Evolutionary conservation across 23 red algal genomes (phyloP).

Genomic region (Gracilaria domingensis): DNA sequence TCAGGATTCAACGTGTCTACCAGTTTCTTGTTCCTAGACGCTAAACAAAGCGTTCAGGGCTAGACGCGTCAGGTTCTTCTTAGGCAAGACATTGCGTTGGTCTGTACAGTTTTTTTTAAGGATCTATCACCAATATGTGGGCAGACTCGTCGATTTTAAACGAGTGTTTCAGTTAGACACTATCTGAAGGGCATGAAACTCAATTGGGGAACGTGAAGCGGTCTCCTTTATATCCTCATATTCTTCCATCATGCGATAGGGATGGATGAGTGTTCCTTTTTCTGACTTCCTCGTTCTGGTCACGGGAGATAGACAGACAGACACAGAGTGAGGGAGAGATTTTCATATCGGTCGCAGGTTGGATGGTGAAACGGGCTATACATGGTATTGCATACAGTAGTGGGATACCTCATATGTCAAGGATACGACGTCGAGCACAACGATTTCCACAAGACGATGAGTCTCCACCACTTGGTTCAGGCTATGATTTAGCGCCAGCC

Average conservation of each 20-base stretch:
- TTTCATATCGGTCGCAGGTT: not conserved
- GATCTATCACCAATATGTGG: too few relatives aligned
- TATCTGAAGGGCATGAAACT: not conserved
- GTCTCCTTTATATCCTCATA: conserved; percentile 28
- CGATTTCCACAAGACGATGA: not conserved
- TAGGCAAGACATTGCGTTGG: too few relatives aligned
- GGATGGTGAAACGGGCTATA: not conserved
- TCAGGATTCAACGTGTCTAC: too few relatives aligned
- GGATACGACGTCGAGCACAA: too few relatives aligned
- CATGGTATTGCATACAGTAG: not conserved
- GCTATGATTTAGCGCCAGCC: conserved; percentile 12
- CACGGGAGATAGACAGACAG: too few relatives aligned
- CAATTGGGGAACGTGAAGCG: conserved; percentile 1
- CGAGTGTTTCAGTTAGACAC: too few relatives aligned
- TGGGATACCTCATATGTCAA: not conserved
- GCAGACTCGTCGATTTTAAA: too few relatives aligned
- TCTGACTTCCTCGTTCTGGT: conserved; percentile 46
- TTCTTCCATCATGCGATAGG: conserved; percentile 13
- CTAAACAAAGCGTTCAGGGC: too few relatives aligned
- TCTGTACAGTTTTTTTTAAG: too few relatives aligned
- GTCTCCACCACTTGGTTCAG: not conserved
- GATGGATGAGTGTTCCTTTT: conserved; percentile 24
- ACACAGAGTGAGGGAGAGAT: conserved; percentile 20
- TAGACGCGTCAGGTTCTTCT: too few relatives aligned
- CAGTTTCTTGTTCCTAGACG: too few relatives aligned